Evolutionary conservation across 352 stramenopile species (phyloP), one percentile per base, ranked within the genome.

Genomic region (Globisporangium abappressorium): DNA sequence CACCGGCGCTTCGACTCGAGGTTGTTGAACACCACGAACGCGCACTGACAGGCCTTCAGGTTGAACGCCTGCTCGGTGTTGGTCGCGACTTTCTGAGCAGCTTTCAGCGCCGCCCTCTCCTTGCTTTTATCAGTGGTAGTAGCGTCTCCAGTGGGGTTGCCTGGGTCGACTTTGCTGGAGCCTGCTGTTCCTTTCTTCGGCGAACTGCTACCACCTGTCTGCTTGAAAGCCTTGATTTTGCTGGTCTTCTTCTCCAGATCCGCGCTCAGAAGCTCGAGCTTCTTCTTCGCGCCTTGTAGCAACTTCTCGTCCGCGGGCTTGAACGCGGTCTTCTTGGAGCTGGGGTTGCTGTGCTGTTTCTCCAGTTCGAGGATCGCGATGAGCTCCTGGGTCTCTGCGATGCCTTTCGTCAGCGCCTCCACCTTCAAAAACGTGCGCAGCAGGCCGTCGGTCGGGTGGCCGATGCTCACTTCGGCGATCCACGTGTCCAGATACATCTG

Each of bases 11-110:
- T 77, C 11, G 85, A 95, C 64, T 95, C 89, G 47, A 94, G 56
- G 60, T 95, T 90, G 68, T 96, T 91, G 65, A 97, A 97, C 7
- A 96, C 85, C 0, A 97, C 82, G 59, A 95, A 96, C 0, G 90
- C 90, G 58, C 85, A 94, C 41, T 91, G 77, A 34, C 84, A 93
- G 4, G 81, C 81, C 2, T 84, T 77, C 57, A 79, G 76, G 56
- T 92, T 73, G 43, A 93, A 91, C 0, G 73, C 78, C 14, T 76
- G 72, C 2, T 72, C 64, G 0, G 74, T 76, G 3, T 72, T 80
- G 3, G 73, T 68, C 43, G 73, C 69, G 3, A 70, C 59, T 14
- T 77, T 57, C 24, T 78, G 78, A 1, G 69, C 66, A 0, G 71
- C 58, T 46, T 75, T 72, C 9, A 62, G 49, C 4, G 64, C 24